phyloP scores from a whole-genome alignment of 2,329 filamentous ascomycete genomes.

The Alternaria gaisen region DNA sequence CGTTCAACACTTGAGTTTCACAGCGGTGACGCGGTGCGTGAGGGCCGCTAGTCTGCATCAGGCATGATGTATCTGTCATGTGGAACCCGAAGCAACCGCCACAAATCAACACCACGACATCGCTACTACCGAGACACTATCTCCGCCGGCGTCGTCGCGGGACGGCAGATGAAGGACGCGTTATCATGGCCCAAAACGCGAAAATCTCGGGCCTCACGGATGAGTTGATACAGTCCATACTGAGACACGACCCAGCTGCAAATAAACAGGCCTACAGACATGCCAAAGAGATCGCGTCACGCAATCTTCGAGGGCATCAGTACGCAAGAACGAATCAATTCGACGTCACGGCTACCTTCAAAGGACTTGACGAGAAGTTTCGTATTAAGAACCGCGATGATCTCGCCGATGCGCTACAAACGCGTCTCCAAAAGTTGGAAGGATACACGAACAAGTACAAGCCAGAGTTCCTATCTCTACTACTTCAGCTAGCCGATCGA shows the following conservation, averaged over 20 bases:
- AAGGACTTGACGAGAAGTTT: conserved; percentile 82
- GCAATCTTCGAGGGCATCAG: conserved; percentile 52
- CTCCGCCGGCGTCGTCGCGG: neutral
- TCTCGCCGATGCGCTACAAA: conserved; percentile 73
- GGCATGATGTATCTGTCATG: conserved; percentile 16
- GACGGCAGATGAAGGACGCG: conserved; percentile 8
- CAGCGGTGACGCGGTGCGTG: conserved; percentile 19
- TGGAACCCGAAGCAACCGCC: conserved; percentile 16
- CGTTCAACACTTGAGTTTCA: conserved; percentile 16
- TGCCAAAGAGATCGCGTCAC: conserved; percentile 51
- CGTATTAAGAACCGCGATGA: conserved; percentile 80
- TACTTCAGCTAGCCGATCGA: conserved; percentile 82
- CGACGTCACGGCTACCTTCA: conserved; percentile 53
- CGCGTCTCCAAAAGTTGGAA: conserved; percentile 68
- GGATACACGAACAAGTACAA: conserved; percentile 68
- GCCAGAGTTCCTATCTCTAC: conserved; percentile 79
- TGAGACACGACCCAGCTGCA: conserved; percentile 56
- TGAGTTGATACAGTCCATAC: conserved; percentile 73
- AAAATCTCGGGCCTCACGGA: conserved; percentile 71
- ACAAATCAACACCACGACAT: conserved; percentile 11
- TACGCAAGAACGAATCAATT: conserved; percentile 60
- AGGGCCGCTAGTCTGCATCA: conserved; percentile 7
- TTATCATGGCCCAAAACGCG: conserved; percentile 74
- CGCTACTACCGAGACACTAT: neutral
- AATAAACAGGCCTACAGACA: conserved; percentile 49